Evolutionary conservation across 305 asterid species (phyloP).

Genomic region (Solanum hybrid): DNA sequence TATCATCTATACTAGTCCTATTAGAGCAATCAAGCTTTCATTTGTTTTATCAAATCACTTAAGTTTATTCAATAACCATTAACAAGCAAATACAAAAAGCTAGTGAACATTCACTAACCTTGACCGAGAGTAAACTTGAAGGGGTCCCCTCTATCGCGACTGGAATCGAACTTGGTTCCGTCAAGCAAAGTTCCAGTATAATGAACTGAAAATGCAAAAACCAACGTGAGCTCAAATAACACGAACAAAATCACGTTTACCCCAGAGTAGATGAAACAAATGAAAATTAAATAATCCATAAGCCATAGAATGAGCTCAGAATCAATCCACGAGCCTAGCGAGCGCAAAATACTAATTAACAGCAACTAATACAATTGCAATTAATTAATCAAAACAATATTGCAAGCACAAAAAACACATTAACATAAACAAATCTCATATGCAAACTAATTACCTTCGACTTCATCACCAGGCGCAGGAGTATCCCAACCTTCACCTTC

Average conservation of each 20-base stretch:
- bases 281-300: background rate
- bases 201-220: slow-evolving; percentile 2
- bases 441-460: slow-evolving; percentile 28
- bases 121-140: slow-evolving; percentile 91
- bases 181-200: slow-evolving; percentile 13
- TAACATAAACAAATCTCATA: background rate
- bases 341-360: background rate
- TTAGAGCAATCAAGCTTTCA: background rate
- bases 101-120: slow-evolving; percentile 31
- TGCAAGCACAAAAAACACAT: background rate
- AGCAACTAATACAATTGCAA: background rate
- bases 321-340: background rate
- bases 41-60: background rate
- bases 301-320: background rate
- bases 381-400: background rate
- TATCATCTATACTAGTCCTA: background rate
- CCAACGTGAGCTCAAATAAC: background rate
- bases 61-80: background rate
- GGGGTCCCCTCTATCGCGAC: slow-evolving; percentile 56
- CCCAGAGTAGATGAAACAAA: background rate
- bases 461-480: slow-evolving; percentile 66
- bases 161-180: slow-evolving; percentile 39
- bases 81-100: background rate
- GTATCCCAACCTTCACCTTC: slow-evolving; percentile 63
- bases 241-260: background rate